Evolutionary conservation across 805 yeast genomes (phyloP), one percentile per base, ranked within the genome.

Genomic region (Candida pseudoglaebosa): DNA sequence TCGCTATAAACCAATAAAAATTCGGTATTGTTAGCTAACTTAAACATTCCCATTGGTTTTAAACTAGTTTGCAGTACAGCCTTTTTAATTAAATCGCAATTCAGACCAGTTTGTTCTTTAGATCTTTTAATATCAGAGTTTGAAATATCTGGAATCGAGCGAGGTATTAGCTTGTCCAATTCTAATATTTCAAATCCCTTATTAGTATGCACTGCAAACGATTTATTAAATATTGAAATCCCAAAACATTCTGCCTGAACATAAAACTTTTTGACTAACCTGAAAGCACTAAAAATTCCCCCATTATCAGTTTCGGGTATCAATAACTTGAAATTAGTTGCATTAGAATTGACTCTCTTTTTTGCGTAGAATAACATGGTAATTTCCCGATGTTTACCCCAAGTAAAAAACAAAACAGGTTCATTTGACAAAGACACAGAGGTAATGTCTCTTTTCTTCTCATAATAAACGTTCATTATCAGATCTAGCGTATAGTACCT

Each of bases 331-430:
- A 77, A 82, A 57, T 48, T 62, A 35, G 70, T 74, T 9, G 61
- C 48, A 10, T 62, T 61, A 24, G 74, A 68, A 50, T 68, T 60
- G 38, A 65, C 70, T 57, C 70, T 78, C 61, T 64, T 70, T 52
- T 75, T 77, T 59, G 79, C 76, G 57, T 70, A 75, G 50, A 72
- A 76, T 40, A 81, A 57, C 71, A 77, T 69, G 30, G 68, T 76
- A 45, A 77, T 69, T 57, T 77, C 79, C 41, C 79, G 71, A 53
- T 89, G 87, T 21, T 70, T 74, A 0, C 93, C 96, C 43, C 84
- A 64, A 34, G 73, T 75, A 60, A 85, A 89, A 45, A 74, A 80
- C 2, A 74, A 59, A 0, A 54, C 78, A 60, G 56, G 62, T 35
- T 78, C 77, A 46, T 72, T 67, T 10, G 78, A 65, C 9, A 78